Evolutionary conservation across 331 rosid genomes (phyloP).

Genomic region (Quercus phellos): DNA sequence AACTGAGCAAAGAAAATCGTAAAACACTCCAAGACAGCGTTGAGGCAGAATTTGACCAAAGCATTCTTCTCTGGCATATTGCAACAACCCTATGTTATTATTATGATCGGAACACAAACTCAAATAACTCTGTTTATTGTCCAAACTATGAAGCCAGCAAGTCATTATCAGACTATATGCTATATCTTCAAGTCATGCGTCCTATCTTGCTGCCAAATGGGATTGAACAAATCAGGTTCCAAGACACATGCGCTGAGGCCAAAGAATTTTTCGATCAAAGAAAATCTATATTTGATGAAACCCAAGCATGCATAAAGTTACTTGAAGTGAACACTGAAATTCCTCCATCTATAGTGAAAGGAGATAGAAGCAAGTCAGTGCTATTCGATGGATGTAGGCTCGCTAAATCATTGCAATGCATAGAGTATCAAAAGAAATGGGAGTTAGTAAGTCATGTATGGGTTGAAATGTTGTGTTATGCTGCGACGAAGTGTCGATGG

Average conservation of each 20-base stretch:
- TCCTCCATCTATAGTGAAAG: conserved; percentile 9
- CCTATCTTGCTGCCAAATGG: conserved; percentile 38
- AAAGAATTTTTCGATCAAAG: conserved; percentile 9
- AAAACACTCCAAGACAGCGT: not conserved
- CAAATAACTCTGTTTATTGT: too few relatives aligned
- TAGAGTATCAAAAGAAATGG: not conserved
- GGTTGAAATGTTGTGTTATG: conserved; percentile 36
- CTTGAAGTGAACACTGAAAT: not conserved
- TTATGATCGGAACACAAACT: not conserved
- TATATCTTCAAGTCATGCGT: conserved; percentile 21
- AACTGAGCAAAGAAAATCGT: too few relatives aligned
- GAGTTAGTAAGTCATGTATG: conserved; percentile 30
- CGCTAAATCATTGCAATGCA: conserved; percentile 1
- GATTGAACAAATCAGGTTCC: conserved; percentile 27
- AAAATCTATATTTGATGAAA: not conserved
- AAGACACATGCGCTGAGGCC: conserved; percentile 35
- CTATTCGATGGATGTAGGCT: conserved; percentile 31
- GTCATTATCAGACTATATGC: conserved; percentile 31
- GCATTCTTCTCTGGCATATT: conserved; percentile 45
- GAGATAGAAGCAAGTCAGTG: too few relatives aligned
- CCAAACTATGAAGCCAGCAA: conserved; percentile 14
- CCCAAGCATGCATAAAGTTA: conserved; percentile 2
- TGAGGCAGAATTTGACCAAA: conserved; percentile 21
- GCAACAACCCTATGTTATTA: conserved; percentile 32
- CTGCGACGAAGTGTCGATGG: conserved; percentile 25